phyloP scores from a whole-genome alignment of 2,329 filamentous ascomycete species.

The Didymosphaeria variabile region DNA sequence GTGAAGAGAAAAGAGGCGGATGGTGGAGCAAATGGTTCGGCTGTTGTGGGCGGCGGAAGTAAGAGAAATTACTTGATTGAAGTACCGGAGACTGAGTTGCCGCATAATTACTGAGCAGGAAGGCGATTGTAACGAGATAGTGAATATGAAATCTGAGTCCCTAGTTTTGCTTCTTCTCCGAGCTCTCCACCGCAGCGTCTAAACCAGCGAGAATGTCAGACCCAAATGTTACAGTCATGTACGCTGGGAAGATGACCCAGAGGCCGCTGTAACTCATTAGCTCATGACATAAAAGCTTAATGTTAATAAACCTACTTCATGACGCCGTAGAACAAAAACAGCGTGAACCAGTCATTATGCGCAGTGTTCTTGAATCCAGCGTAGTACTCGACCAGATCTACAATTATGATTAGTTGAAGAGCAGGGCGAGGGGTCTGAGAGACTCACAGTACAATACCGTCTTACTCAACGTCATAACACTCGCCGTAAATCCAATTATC shows the following conservation, averaged over 20 bases:
- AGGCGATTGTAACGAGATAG: background rate
- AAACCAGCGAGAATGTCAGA: conserved; percentile 69
- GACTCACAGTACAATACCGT: conserved; percentile 71
- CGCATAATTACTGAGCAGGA: background rate
- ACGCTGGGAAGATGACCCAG: conserved; percentile 71
- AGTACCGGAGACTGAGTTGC: background rate
- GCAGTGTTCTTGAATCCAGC: conserved; percentile 69
- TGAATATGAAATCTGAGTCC: background rate
- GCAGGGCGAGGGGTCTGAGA: background rate
- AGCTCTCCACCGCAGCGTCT: conserved; percentile 52
- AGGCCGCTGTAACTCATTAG: conserved; percentile 58
- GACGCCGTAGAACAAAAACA: conserved; percentile 70
- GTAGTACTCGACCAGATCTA: conserved; percentile 69
- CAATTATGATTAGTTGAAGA: background rate
- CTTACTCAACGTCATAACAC: conserved; percentile 73
- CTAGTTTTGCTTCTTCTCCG: conserved; percentile 38
- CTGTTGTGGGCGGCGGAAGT: background rate
- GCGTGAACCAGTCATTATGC: conserved; percentile 64
- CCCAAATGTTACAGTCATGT: conserved; percentile 69
- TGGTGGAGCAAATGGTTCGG: background rate
- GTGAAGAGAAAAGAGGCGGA: background rate
- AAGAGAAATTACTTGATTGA: background rate
- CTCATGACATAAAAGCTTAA: conserved; percentile 9
- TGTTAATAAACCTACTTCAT: conserved; percentile 66
- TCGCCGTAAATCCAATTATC: conserved; percentile 66